Evolutionary conservation across 352 stramenopile species (phyloP).

Genomic region (Globisporangium mamillatum): DNA sequence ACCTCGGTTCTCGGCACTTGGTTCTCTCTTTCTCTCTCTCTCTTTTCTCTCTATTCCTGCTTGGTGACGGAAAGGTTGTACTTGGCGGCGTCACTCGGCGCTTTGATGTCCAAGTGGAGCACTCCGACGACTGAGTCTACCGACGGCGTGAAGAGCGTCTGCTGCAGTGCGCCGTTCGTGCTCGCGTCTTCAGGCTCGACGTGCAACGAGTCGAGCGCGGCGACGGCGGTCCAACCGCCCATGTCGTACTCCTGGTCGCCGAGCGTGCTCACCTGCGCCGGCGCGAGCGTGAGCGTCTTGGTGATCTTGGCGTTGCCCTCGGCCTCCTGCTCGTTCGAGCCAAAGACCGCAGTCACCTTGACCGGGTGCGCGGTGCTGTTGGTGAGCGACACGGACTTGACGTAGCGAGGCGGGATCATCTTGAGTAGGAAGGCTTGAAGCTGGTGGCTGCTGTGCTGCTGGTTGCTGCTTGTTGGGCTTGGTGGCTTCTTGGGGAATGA

Average conservation of each 20-base stretch:
- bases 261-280: slow-evolving; percentile 34
- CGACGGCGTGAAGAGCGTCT: slow-evolving; percentile 50
- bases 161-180: slow-evolving; percentile 22
- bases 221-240: slow-evolving; percentile 65
- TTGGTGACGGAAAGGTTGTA: slow-evolving; percentile 43
- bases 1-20: background rate
- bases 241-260: slow-evolving; percentile 79
- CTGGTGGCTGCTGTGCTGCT: background rate
- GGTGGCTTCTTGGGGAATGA: slow-evolving; percentile 11
- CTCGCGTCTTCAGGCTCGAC: slow-evolving; percentile 37
- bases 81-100: slow-evolving; percentile 27
- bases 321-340: slow-evolving; percentile 64
- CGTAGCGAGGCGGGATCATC: slow-evolving; percentile 57
- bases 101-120: slow-evolving; percentile 60
- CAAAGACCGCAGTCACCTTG: slow-evolving; percentile 61
- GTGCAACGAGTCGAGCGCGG: slow-evolving; percentile 54
- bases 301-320: slow-evolving; percentile 65
- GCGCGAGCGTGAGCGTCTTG: slow-evolving; percentile 48
- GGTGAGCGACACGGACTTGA: slow-evolving; percentile 68
- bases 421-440: background rate
- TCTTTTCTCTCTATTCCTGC: slow-evolving; percentile 26
- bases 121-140: slow-evolving; percentile 55
- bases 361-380: slow-evolving; percentile 60
- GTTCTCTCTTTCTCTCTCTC: background rate
- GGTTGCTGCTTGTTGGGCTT: slow-evolving; percentile 3